Percentiles rank a stretch among this genome's conserved stretches.
Evolutionary conservation across 1,139 yeast species (phyloP).

Genomic region (Protomyces gravidus): DNA sequence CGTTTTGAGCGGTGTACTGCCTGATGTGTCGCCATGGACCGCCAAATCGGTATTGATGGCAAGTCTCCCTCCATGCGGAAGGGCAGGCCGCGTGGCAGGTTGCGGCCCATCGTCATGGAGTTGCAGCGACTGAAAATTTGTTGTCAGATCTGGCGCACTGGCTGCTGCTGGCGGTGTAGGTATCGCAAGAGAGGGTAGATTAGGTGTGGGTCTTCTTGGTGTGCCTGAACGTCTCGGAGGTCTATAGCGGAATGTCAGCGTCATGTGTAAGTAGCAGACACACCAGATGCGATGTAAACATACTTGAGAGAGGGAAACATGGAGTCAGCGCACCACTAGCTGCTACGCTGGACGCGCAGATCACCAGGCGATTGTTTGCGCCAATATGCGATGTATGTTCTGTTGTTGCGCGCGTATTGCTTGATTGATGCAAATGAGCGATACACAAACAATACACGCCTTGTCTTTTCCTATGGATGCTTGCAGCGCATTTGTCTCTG

Average conservation of each 20-base stretch:
- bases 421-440: too few relatives aligned
- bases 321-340: too few relatives aligned
- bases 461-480: too few relatives aligned
- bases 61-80: neutral
- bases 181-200: neutral
- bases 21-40: neutral
- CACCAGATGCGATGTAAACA: too few relatives aligned
- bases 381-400: too few relatives aligned
- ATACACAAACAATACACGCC: too few relatives aligned
- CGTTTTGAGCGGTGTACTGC: neutral
- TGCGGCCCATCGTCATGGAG: too few relatives aligned
- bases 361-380: too few relatives aligned
- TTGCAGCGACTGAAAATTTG: neutral
- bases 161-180: neutral
- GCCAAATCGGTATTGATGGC: slow-evolving; percentile 2
- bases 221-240: slow-evolving; percentile 8
- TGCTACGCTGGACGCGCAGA: too few relatives aligned
- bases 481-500: too few relatives aligned
- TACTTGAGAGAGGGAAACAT: slow-evolving; percentile 10
- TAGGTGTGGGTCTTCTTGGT: neutral
- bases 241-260: neutral
- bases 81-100: too few relatives aligned
- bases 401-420: too few relatives aligned
- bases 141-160: neutral
- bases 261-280: neutral